Evolutionary conservation across 257 asterid genomes (phyloP).

Genomic region (Petunia secreta): DNA sequence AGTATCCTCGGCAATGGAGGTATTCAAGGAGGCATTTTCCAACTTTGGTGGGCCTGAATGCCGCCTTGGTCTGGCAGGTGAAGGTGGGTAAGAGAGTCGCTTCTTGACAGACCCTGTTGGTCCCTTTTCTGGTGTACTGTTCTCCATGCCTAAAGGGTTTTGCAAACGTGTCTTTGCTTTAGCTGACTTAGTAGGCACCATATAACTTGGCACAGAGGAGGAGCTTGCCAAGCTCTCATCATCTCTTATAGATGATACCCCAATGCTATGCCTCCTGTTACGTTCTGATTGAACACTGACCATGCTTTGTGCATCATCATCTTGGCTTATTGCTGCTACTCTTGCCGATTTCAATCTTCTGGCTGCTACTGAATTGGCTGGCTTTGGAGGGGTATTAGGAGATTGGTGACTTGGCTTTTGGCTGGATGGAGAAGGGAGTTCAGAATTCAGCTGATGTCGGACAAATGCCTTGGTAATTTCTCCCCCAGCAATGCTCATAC

Average conservation of each 20-base stretch:
- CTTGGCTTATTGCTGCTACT: constrained; percentile 63
- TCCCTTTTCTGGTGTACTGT: constrained; percentile 39
- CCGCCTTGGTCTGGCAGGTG: constrained; percentile 59
- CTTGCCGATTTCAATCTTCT: constrained; percentile 66
- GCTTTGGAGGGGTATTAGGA: constrained; percentile 48
- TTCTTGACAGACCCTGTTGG: constrained; percentile 58
- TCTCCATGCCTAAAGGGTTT: constrained; percentile 55
- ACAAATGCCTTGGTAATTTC: constrained; percentile 80
- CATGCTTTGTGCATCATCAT: constrained; percentile 72
- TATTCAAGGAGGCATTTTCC: constrained; percentile 38
- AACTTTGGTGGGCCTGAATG: constrained; percentile 60
- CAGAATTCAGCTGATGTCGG: constrained; percentile 67
- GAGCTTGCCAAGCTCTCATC: constrained; percentile 86
- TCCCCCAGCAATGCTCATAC: constrained; percentile 39
- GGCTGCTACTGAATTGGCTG: constrained; percentile 37
- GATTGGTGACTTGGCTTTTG: constrained; percentile 53
- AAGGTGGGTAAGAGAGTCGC: constrained; percentile 60
- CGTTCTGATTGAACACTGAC: constrained; percentile 67
- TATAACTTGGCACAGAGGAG: constrained; percentile 85
- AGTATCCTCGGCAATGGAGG: constrained; percentile 31
- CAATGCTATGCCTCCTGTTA: constrained; percentile 85
- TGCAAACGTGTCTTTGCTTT: constrained; percentile 79
- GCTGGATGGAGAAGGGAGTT: constrained; percentile 54
- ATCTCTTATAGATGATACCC: constrained; percentile 78
- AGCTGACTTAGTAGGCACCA: constrained; percentile 85